Conservation (phyloP, 768 basidiomycete species). For the Tulasnella sp. region DNA sequence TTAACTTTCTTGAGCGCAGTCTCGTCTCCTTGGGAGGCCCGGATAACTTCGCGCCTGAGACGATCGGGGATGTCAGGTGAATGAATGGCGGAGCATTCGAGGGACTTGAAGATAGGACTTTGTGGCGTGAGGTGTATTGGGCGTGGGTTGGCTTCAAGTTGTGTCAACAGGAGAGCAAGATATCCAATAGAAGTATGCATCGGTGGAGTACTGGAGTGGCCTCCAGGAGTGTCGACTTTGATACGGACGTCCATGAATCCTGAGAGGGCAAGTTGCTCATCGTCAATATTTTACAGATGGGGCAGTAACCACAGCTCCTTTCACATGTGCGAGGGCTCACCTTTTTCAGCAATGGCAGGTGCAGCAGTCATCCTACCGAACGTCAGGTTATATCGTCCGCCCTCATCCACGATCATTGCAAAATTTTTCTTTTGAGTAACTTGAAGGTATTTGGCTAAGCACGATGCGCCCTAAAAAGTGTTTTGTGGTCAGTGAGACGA, state of each 20-base stretch:
- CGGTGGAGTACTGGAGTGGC: slow-evolving; percentile 82
- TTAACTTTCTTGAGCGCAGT: slow-evolving; percentile 47
- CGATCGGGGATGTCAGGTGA: slow-evolving; percentile 45
- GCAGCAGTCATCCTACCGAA: slow-evolving; percentile 51
- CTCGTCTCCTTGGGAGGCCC: slow-evolving; percentile 41
- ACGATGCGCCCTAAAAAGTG: slow-evolving; percentile 36
- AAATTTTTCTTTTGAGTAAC: slow-evolving; percentile 66
- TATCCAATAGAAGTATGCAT: slow-evolving; percentile 74
- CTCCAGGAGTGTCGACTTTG: slow-evolving; percentile 63
- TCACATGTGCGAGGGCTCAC: background rate
- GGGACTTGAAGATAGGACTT: slow-evolving; percentile 49
- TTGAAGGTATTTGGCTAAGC: slow-evolving; percentile 39
- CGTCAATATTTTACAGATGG: background rate
- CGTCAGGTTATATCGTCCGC: slow-evolving; percentile 43
- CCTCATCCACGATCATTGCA: slow-evolving; percentile 82
- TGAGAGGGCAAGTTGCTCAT: background rate
- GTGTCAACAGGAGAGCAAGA: slow-evolving; percentile 58
- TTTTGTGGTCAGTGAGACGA: background rate
- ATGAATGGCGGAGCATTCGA: slow-evolving; percentile 62
- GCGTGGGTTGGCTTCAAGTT: slow-evolving; percentile 58
- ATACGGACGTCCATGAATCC: slow-evolving; percentile 53
- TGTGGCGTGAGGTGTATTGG: slow-evolving; percentile 42
- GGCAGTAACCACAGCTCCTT: background rate
- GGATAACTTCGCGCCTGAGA: slow-evolving; percentile 43
- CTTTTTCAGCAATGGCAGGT: slow-evolving; percentile 68